Evolutionary conservation across 129 eudicot species (phyloP).

Genomic region (Kitagawia praeruptora): DNA sequence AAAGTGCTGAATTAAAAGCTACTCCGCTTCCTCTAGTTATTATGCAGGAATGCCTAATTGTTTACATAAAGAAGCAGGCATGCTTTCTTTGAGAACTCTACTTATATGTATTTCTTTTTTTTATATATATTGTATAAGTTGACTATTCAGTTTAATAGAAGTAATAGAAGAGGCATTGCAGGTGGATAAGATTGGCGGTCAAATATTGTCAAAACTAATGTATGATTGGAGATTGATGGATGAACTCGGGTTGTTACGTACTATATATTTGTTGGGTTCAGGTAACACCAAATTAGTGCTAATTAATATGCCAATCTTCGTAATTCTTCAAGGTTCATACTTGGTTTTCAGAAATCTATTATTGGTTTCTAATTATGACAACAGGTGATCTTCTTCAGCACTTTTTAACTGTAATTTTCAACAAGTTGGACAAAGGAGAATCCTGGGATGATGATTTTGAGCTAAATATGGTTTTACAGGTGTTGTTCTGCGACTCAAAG

Average conservation of each 20-base stretch:
- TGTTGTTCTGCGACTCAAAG: conserved; percentile 18
- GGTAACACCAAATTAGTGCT: conserved; percentile 29
- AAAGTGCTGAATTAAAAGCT: conserved; percentile 52
- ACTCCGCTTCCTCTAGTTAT: conserved; percentile 75
- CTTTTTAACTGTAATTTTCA: conserved; percentile 67
- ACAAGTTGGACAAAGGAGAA: conserved; percentile 89
- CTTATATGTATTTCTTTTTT: background rate
- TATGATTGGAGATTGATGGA: conserved; percentile 93
- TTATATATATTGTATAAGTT: background rate
- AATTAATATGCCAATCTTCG: background rate
- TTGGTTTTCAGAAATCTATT: conserved; percentile 4
- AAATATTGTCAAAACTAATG: conserved; percentile 79
- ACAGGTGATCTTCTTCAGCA: conserved; percentile 97
- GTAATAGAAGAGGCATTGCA: conserved; percentile 19
- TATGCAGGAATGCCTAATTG: conserved; percentile 71
- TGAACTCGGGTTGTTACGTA: conserved; percentile 81
- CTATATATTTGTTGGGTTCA: conserved; percentile 86
- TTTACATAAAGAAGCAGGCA: conserved; percentile 91
- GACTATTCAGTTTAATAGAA: background rate
- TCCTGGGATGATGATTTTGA: conserved; percentile 96
- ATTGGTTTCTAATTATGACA: conserved; percentile 16
- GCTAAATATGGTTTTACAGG: conserved; percentile 88
- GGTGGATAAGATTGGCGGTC: conserved; percentile 85
- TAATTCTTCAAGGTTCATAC: background rate
- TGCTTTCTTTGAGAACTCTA: background rate